Base-by-base conservation (phyloP, 805 yeast genomes). In the Saturnispora kantuleensis region DNA sequence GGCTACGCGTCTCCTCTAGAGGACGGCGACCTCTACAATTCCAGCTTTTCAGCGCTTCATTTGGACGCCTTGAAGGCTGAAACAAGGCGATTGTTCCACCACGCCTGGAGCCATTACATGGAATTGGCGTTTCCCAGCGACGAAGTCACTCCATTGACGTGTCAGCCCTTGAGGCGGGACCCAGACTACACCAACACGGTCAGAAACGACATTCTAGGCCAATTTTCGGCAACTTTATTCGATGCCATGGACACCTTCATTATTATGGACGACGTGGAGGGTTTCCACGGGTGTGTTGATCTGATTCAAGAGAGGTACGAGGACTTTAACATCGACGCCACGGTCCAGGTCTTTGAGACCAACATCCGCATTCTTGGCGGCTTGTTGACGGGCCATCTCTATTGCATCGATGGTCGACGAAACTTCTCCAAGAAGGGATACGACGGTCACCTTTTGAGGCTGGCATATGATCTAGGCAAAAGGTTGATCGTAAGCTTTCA, bases 261-360 rank as follows among this genome's bases (percentile, higher is more conserved):
- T 5, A 70, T 89, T 4, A 65, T 88, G 66, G 80, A 78, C 35
- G 84, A 84, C 51, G 69, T 71, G 56, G 71, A 68, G 12, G 69
- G 69, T 34, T 79, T 89, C 50, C 66, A 64, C 6, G 53, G 70
- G 17, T 66, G 73, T 33, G 67, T 76, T 6, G 56, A 60, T 0
- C 55, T 72, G 17, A 64, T 77, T 9, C 59, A 59, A 10, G 55
- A 60, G 2, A 52, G 45, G 4, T 64, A 65, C 34, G 60, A 67
- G 9, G 56, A 66, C 39, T 86, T 86, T 56, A 70, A 76, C 34
- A 69, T 76, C 34, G 77, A 85, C 48, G 72, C 87, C 9, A 76
- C 80, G 1, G 81, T 89, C 0, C 97, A 89, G 56, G 94, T 89
- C 1, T 89, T 89, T 60, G 97, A 89, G 60, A 73, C 84, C 3